Evolutionary conservation across 495 filamentous ascomycete genomes (phyloP).

Genomic region (Hypoxylon rickii): DNA sequence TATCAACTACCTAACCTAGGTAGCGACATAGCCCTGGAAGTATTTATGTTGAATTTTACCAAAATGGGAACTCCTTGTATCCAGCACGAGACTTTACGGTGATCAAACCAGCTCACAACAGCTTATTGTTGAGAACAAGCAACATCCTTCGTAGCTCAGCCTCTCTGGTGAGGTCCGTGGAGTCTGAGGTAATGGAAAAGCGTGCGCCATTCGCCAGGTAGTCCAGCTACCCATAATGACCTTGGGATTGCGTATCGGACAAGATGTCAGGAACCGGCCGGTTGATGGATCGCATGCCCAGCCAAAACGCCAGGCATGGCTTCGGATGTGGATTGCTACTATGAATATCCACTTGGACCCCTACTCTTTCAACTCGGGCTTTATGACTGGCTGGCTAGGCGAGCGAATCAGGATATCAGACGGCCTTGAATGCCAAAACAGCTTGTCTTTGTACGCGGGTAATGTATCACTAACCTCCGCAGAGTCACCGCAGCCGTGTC

Average conservation of each 20-base stretch:
- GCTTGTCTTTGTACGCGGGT: slow-evolving; percentile 8
- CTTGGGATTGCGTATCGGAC: slow-evolving; percentile 16
- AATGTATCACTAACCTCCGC: slow-evolving; percentile 17
- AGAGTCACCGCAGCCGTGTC: slow-evolving; percentile 19
- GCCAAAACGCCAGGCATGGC: slow-evolving; percentile 20
- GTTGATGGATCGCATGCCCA: slow-evolving; percentile 23
- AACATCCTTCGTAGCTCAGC: slow-evolving; percentile 29
- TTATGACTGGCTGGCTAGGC: slow-evolving; percentile 16
- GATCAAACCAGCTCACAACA: slow-evolving; percentile 8
- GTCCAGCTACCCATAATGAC: too few relatives aligned
- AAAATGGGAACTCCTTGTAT: too few relatives aligned
- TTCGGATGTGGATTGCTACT: slow-evolving; percentile 27
- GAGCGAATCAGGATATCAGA: slow-evolving; percentile 29
- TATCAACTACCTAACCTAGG: background rate
- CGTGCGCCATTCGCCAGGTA: too few relatives aligned
- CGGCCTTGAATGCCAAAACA: slow-evolving; percentile 13
- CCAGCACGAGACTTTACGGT: background rate
- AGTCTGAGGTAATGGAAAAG: slow-evolving; percentile 18
- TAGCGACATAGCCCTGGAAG: too few relatives aligned
- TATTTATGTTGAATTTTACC: too few relatives aligned
- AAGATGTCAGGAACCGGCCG: slow-evolving; percentile 17
- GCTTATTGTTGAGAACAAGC: slow-evolving; percentile 11
- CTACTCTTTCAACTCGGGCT: slow-evolving; percentile 6
- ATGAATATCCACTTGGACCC: slow-evolving; percentile 33
- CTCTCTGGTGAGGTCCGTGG: slow-evolving; percentile 28